phyloP scores from a whole-genome alignment of 129 eudicot species.

The Flaveria linearis region DNA sequence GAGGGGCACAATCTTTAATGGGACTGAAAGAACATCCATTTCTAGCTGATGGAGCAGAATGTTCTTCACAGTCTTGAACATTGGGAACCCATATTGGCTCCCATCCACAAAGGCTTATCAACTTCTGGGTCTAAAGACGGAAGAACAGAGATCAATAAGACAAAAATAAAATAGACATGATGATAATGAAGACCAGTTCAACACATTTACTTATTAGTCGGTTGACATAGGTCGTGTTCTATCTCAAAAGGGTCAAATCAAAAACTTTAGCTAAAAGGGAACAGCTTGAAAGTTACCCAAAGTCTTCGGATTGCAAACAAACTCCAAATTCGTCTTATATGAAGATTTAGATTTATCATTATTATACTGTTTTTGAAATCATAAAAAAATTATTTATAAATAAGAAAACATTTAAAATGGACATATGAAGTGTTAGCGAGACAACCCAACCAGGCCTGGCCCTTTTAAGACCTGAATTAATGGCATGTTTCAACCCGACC shows the following conservation, averaged over 20 bases:
- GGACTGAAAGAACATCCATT: conserved; percentile 71
- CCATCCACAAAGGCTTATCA: conserved; percentile 95
- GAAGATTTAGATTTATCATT: neutral
- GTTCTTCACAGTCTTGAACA: conserved; percentile 90
- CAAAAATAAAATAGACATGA: neutral
- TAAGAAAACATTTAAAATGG: neutral
- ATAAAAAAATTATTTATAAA: neutral
- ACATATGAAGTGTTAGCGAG: neutral
- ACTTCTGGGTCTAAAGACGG: conserved; percentile 67
- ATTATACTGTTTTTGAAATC: neutral
- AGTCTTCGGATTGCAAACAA: neutral
- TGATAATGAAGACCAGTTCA: neutral
- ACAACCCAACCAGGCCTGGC: neutral
- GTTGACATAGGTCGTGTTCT: neutral
- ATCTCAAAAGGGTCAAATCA: neutral
- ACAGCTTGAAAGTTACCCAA: neutral
- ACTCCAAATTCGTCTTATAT: neutral
- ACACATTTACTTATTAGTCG: neutral
- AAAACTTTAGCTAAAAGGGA: neutral
- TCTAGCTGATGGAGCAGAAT: conserved; percentile 93
- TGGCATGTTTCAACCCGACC: neutral
- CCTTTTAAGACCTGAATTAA: neutral
- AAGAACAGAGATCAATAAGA: neutral
- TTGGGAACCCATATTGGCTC: conserved; percentile 88
- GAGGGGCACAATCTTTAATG: conserved; percentile 36